Base-by-base conservation (phyloP, 257 asterid species). In the Scutellaria barbata region DNA sequence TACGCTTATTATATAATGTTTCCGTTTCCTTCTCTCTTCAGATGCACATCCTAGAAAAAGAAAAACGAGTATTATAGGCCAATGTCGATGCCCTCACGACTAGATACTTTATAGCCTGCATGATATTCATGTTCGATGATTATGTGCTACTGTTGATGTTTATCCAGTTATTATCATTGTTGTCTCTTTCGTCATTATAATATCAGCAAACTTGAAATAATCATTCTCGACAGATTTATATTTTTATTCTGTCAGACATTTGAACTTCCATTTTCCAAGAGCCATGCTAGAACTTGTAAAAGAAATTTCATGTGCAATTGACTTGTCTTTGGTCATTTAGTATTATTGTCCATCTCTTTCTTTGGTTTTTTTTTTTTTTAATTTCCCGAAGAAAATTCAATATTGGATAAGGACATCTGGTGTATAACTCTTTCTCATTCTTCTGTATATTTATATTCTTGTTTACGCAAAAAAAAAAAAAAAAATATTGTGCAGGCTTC, bases 401-500 rank as follows among this genome's bases (percentile, higher is more conserved):
- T 58, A 69, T 64, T 45, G 74, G 57, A 5, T 55, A 55, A 17
- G 47, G 78, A 35, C 51, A 64, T 22, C 45, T 51, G 51, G 16
- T 18, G 56, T 43, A 9, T 17, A 7, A 14, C 3, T 60, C 40
- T n/a, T 64, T 58, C 35, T 30, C 35, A 30, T 30, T 2, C 35
- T 30, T 30, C 35, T 30, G 35, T 30, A 30, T 30, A 2, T 30
- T 30, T 30, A 30, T 30, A 3, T 30, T 30, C 35, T 4, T 30
- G 35, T 30, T 30, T 22, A 22, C 25, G 2, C 1, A 22, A 22
- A 22, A 22, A 20, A 14, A 1, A 40, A 52, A 66, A 56, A 37
- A 56, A 12, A 41, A 48, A 10, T 68, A 45, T 72, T 57, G 74
- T 69, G 62, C 82, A 93, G 98, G 97, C 98, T 61, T 93, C 98